Base-by-base conservation (phyloP, 2,329 filamentous ascomycete genomes). In the Colletotrichum scovillei region DNA sequence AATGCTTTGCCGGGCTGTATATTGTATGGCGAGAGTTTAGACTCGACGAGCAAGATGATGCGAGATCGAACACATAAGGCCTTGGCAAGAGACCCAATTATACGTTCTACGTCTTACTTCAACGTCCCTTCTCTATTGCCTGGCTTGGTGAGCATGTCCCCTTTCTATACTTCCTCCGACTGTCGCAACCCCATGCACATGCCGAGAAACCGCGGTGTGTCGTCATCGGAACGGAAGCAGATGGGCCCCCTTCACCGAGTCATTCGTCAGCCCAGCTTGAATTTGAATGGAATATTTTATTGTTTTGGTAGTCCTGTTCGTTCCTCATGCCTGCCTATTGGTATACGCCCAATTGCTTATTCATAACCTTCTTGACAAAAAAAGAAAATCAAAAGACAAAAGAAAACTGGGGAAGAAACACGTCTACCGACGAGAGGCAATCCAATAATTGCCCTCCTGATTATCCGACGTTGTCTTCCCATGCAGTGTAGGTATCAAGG, bases 261-360 rank as follows among this genome's bases (percentile, higher is more conserved):
- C 19, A 11, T 22, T 22, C 42, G 6, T 11, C 42, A 49, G 3
- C 16, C 3, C 19, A 11, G 42, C 8, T 49, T 49, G 42, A 49
- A n/a, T 19, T 42, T 42, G 42, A 22, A 49, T 49, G 19, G n/a
- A 49, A 49, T 49, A 19, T 11, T 52, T 52, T 26, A 7, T 53
- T 56, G 32, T 56, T 30, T 42, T 12, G 35, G 19, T 63, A 63
- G 14, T 68, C 8, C 57, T 72, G n/a, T 70, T 71, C 71, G 57
- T 71, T 52, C 28, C 67, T 73, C 70, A 49, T 69, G 58, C 63
- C 22, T 69, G 62, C 46, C 67, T 65, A 56, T 38, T 71, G 71
- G 71, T 73, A 62, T 66, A 57, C 32, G 60, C 32, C 62, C 56
- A 71, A 32, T 30, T 70, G 30, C 71, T 49, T 62, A 42, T 46